These are phyloP conservation scores for Truncatella angustata DNA, from an alignment of 2,329 filamentous ascomycete genomes.

Conservation along the genomic window DNA sequence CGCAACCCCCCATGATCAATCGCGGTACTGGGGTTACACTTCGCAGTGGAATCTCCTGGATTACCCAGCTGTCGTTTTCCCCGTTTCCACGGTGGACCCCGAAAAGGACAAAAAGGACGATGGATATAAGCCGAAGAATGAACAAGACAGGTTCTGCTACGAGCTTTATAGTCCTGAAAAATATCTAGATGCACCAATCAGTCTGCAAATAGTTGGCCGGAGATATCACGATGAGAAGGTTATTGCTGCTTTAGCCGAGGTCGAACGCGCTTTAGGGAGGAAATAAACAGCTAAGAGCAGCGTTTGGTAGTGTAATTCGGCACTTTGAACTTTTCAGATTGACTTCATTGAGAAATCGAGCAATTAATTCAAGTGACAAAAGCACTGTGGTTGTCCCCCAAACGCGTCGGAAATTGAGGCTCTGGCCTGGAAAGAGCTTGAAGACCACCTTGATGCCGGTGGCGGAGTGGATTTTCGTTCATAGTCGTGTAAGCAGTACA, in stretches of 20 bases:
- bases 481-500: no score
- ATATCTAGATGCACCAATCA: slow-evolving; percentile 48
- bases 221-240: slow-evolving; percentile 54
- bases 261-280: slow-evolving; percentile 28
- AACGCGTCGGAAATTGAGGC: no score
- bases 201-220: slow-evolving; percentile 52
- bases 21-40: slow-evolving; percentile 54
- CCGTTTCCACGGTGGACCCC: slow-evolving; percentile 18
- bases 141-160: slow-evolving; percentile 22
- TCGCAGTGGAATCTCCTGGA: slow-evolving; percentile 55
- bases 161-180: slow-evolving; percentile 38
- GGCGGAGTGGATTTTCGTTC: no score
- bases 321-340: no score
- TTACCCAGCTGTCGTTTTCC: slow-evolving; percentile 49
- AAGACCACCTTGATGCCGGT: no score
- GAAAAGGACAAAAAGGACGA: background rate
- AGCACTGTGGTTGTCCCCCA: no score
- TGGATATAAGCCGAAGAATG: background rate
- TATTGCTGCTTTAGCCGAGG: slow-evolving; percentile 27
- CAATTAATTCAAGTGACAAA: no score
- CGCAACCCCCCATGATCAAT: slow-evolving; percentile 40
- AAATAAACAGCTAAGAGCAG: no score
- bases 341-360: no score
- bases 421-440: no score
- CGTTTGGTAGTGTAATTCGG: no score